Evolutionary conservation across 2,329 filamentous ascomycete species (phyloP), one percentile per base, ranked within the genome.

Genomic region (Scedosporium dehoogii): DNA sequence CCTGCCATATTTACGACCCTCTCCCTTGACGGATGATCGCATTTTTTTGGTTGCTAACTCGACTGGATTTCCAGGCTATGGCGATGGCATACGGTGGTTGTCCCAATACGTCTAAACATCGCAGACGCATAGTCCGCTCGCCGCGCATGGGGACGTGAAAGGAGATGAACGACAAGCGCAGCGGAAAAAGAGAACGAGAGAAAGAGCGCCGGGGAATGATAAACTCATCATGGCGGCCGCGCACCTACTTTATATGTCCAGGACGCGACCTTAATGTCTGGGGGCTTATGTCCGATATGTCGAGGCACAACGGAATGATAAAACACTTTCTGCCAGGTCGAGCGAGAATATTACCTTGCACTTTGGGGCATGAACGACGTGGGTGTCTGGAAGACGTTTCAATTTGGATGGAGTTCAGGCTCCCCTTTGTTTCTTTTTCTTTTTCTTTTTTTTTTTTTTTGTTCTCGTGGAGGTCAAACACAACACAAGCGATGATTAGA

Each of bases 61-160:
- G 63, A 42, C 46, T 44, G 18, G 51, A 14, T 33, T 27, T 60
- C 63, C 67, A 88, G 85, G 90, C 68, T 96, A 96, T 75, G 91
- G 91, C 62, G 92, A 96, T 70, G 92, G 84, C 70, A 93, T 96
- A 77, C 86, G 91, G 79, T 96, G 91, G 92, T 77, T 96, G 77
- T 91, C 90, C 63, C 91, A 96, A 82, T 96, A 96, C 73, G 90
- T 96, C 73, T 96, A 88, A 80, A 74, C 33, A 23, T 14, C 51
- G 16, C 21, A 9, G n/a, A 51, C n/a, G 53, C 51, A 9, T 55
- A 18, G 33, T 14, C 10, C 29, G 38, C 51, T 57, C 25, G 29
- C 10, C 25, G 42, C 18, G 29, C 44, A 25, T 62, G 51, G 51
- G 59, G 29, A 12, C 25, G 42, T 14, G 29, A 25, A 25, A 59